Conservation (phyloP, 2,329 filamentous ascomycete genomes). For the Verticillium isaacii region DNA sequence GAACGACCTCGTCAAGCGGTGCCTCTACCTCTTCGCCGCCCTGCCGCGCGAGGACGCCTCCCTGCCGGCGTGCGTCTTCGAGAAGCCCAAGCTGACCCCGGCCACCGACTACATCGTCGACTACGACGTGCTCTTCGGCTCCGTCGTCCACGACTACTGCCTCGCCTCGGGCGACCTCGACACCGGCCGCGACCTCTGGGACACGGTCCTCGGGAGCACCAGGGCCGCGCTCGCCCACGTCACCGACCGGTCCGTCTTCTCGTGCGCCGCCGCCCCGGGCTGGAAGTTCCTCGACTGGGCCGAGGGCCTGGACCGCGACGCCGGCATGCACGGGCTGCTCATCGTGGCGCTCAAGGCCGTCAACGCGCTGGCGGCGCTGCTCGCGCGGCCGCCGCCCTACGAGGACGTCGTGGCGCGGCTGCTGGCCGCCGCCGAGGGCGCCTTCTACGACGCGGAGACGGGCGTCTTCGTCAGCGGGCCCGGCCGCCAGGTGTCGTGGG, state of each 20-base stretch:
- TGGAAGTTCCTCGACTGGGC: constrained; percentile 29
- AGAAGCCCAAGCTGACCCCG: constrained; percentile 21
- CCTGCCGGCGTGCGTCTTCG: constrained; percentile 28
- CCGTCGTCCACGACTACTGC: constrained; percentile 25
- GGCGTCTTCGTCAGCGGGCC: constrained; percentile 21
- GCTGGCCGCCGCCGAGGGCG: constrained; percentile 12
- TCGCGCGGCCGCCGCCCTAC: constrained; percentile 17
- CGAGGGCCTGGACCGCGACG: constrained; percentile 18
- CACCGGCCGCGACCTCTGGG: constrained; percentile 22
- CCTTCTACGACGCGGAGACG: constrained; percentile 11
- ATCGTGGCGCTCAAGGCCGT: constrained; percentile 21
- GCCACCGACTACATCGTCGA: constrained; percentile 29
- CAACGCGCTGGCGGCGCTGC: constrained; percentile 19
- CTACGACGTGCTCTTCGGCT: constrained; percentile 28
- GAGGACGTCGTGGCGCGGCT: constrained; percentile 14
- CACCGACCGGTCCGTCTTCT: neutral
- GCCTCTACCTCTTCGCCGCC: constrained; percentile 28
- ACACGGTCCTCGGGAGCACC: constrained; percentile 22
- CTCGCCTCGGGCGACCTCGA: constrained; percentile 22
- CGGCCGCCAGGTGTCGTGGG: constrained; percentile 20
- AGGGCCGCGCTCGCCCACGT: constrained; percentile 14
- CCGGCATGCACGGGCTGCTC: constrained; percentile 24
- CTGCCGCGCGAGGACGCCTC: constrained; percentile 23
- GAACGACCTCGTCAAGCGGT: constrained; percentile 26
- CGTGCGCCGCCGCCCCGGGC: neutral